phyloP scores from a whole-genome alignment of 495 filamentous ascomycete species.

The Bacidia rubella region DNA sequence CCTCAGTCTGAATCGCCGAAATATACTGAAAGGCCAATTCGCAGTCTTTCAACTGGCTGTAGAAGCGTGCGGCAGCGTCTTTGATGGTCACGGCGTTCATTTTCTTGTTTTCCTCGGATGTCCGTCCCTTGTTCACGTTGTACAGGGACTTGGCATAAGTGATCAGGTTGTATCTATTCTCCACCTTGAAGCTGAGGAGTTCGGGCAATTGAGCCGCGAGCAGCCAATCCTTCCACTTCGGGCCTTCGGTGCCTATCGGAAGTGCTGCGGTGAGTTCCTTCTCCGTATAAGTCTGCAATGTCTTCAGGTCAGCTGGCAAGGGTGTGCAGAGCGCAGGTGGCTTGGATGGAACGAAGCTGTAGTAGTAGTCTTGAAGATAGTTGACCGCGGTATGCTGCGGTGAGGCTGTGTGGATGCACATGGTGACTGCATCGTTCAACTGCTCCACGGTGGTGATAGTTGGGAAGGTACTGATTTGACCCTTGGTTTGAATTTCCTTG shows the following conservation, averaged over 20 bases:
- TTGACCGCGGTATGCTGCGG: constrained; percentile 37
- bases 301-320: constrained; percentile 17
- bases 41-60: not conserved
- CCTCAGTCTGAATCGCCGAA: not conserved
- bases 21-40: too few species aligned
- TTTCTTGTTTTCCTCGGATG: not conserved
- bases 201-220: not conserved
- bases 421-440: constrained; percentile 26
- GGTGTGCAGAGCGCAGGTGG: constrained; percentile 26
- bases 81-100: not conserved
- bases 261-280: not conserved
- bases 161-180: not conserved
- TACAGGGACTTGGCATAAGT: not conserved
- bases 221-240: not conserved
- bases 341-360: constrained; percentile 31
- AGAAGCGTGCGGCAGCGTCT: not conserved
- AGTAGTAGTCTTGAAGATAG: constrained; percentile 38
- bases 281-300: not conserved
- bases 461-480: constrained; percentile 24
- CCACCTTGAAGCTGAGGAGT: not conserved
- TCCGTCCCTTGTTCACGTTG: not conserved
- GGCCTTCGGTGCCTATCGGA: not conserved
- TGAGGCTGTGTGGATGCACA: constrained; percentile 39
- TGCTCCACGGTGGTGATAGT: constrained; percentile 17
- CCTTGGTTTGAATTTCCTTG: constrained; percentile 22